A percentile compares a stretch with the other conserved stretches of the same genome.
These are phyloP conservation scores for Hyaloscypha finlandica DNA, from an alignment of 495 filamentous ascomycete genomes.

Conservation along the genomic window DNA sequence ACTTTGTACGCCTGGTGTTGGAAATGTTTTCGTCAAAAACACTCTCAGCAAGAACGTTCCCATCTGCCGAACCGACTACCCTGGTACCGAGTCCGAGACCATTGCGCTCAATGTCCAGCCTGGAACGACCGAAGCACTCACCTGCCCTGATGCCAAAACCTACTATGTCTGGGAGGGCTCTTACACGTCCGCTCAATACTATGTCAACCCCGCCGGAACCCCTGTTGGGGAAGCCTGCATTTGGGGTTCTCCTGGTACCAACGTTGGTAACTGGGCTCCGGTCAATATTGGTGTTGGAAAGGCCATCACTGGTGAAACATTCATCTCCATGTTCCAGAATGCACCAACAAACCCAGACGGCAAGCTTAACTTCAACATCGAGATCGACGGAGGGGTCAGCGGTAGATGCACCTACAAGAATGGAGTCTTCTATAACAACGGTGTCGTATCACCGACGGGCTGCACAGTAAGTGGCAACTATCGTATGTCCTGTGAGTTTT, in stretches of 20 bases:
- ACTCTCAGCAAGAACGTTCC: slow-evolving; percentile 61
- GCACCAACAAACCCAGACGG: slow-evolving; percentile 58
- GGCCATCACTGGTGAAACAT: slow-evolving; percentile 63
- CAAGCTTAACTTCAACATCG: slow-evolving; percentile 71
- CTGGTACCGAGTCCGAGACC: slow-evolving; percentile 82
- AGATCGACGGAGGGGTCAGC: slow-evolving; percentile 64
- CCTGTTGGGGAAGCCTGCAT: slow-evolving; percentile 69
- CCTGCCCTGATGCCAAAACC: slow-evolving; percentile 65
- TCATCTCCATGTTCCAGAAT: slow-evolving; percentile 78
- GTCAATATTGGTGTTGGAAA: slow-evolving; percentile 83
- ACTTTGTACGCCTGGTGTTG: slow-evolving; percentile 76
- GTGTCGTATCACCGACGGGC: slow-evolving; percentile 50
- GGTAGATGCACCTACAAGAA: slow-evolving; percentile 71
- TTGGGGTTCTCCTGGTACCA: slow-evolving; percentile 59
- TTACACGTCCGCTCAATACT: slow-evolving; percentile 91
- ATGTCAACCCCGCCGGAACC: slow-evolving; percentile 82
- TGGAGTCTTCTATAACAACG: slow-evolving; percentile 60
- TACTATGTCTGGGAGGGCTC: slow-evolving; percentile 80
- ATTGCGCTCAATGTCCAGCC: slow-evolving; percentile 66
- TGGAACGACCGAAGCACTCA: slow-evolving; percentile 60
- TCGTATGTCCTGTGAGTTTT: background rate
- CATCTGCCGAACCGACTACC: slow-evolving; percentile 95
- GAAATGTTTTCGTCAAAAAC: slow-evolving; percentile 73
- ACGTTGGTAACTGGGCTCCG: slow-evolving; percentile 87
- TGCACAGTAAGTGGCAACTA: slow-evolving; percentile 64